phyloP scores from a whole-genome alignment of 257 asterid species.

The Salvia hispanica region DNA sequence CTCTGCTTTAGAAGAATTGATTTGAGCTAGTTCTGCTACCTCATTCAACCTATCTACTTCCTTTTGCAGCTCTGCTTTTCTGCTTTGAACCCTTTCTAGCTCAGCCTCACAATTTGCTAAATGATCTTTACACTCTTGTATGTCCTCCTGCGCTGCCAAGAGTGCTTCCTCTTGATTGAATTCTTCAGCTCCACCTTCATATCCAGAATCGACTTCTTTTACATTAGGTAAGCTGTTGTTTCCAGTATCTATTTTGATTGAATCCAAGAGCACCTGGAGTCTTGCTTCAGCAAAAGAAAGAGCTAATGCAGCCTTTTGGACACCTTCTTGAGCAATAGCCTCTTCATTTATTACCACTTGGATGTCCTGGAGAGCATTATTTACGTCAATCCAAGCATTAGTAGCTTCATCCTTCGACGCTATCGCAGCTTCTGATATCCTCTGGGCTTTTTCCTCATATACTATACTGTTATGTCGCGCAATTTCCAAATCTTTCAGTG shows the following conservation, averaged over 20 bases:
- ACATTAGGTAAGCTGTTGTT: slow-evolving; percentile 33
- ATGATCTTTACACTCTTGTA: slow-evolving; percentile 57
- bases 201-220: slow-evolving; percentile 29
- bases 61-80: slow-evolving; percentile 83
- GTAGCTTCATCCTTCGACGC: slow-evolving; percentile 81
- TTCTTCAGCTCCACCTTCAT: slow-evolving; percentile 45
- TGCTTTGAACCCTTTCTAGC: slow-evolving; percentile 61
- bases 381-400: slow-evolving; percentile 65
- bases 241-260: slow-evolving; percentile 45
- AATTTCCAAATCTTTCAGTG: slow-evolving; percentile 69
- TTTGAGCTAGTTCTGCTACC: slow-evolving; percentile 65
- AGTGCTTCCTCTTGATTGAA: slow-evolving; percentile 51
- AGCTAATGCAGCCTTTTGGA: slow-evolving; percentile 62
- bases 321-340: slow-evolving; percentile 66
- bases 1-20: slow-evolving; percentile 66
- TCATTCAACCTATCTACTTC: slow-evolving; percentile 77
- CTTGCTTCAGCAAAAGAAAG: slow-evolving; percentile 86
- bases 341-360: slow-evolving; percentile 75
- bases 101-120: slow-evolving; percentile 69
- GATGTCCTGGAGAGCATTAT: slow-evolving; percentile 48
- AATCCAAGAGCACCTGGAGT: slow-evolving; percentile 62
- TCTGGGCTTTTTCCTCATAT: slow-evolving; percentile 95
- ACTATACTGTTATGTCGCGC: slow-evolving; percentile 69
- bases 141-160: slow-evolving; percentile 59
- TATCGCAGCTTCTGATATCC: slow-evolving; percentile 86